Base-by-base conservation (phyloP, 257 asterid species). In the Ilex asprella region DNA sequence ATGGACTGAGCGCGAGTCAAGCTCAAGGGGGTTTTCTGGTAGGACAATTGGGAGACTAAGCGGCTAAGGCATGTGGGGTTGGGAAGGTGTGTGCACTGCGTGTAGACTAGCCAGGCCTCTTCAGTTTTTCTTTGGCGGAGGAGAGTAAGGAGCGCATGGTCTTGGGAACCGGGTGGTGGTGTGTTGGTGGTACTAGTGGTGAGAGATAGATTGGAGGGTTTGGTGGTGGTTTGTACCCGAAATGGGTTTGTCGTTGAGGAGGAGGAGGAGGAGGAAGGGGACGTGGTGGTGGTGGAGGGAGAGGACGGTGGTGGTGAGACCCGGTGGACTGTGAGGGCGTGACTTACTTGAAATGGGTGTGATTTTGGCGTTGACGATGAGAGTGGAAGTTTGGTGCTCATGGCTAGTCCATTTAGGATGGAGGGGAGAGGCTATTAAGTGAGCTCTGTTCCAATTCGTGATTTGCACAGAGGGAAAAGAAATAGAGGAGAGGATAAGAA, bases 61-160 rank as follows among this genome's bases (percentile, higher is more conserved):
- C 99, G 95, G 82, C 97, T 92, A 54, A 89, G 95, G 80, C 97
- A 89, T 14, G 91, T 87, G 55, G 95, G 70, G 56, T 76, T 82
- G 1, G 97, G 96, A 32, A 92, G 93, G 6, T 75, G 69, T 31
- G 81, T 53, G 60, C 71, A 81, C 59, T 75, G 78, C 31, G 82
- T 71, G 82, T 89, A 92, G 12, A 76, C 56, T 8, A 70, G 39
- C 99, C 97, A 92, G 6, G 99, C 96, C 15, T 85, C 88, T 70
- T 92, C 99, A 1, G 97, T 92, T 65, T 83, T 85, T 31, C 94
- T 69, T 16, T 85, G 84, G 58, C 80, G 95, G 47, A 92, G 87
- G 65, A 89, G 95, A 0, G 84, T 70, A 62, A 92, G 78, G 52
- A 89, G 94, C 35, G 59, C 14, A 6, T 76, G 73, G 63, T 92